Conservation (phyloP, 1,139 yeast species). For the Geotrichum phurueaensis region DNA sequence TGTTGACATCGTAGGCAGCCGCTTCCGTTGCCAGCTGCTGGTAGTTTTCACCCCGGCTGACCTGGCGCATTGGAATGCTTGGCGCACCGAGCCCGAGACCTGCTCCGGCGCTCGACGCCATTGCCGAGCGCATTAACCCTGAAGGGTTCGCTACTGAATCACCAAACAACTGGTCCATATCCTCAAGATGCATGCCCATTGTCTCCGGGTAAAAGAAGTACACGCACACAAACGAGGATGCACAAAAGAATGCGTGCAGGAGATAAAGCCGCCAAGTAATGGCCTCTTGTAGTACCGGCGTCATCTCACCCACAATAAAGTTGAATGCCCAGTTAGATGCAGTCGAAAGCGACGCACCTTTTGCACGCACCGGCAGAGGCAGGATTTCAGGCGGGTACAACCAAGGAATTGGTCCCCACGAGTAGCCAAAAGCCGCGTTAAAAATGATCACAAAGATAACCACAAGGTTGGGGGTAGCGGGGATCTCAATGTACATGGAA, state of each 20-base stretch:
- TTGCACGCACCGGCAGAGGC: conserved; percentile 81
- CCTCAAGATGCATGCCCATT: conserved; percentile 80
- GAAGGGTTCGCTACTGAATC: conserved; percentile 49
- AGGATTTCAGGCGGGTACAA: conserved; percentile 81
- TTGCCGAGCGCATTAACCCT: background rate
- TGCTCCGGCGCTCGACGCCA: background rate
- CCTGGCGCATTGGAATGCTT: conserved; percentile 42
- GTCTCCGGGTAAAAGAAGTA: conserved; percentile 78
- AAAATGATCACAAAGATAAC: conserved; percentile 70
- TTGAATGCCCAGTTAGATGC: conserved; percentile 95
- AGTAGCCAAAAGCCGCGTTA: conserved; percentile 79
- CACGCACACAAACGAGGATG: conserved; percentile 64
- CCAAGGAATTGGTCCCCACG: conserved; percentile 97
- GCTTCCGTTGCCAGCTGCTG: conserved; percentile 12
- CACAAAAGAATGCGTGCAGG: conserved; percentile 73
- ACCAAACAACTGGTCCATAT: conserved; percentile 78
- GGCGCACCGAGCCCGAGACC: background rate
- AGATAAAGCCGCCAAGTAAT: conserved; percentile 78
- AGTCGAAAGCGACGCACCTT: conserved; percentile 86
- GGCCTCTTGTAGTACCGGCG: conserved; percentile 73
- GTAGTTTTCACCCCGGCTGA: conserved; percentile 45
- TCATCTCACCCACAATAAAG: conserved; percentile 84
- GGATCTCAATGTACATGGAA: conserved; percentile 53
- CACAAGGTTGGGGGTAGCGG: conserved; percentile 63
- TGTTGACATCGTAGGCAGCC: background rate